Percentiles rank a stretch among this genome's conserved stretches.
Conservation (phyloP, 2,329 filamentous ascomycete species). For the Verticillium albo-atrum region DNA sequence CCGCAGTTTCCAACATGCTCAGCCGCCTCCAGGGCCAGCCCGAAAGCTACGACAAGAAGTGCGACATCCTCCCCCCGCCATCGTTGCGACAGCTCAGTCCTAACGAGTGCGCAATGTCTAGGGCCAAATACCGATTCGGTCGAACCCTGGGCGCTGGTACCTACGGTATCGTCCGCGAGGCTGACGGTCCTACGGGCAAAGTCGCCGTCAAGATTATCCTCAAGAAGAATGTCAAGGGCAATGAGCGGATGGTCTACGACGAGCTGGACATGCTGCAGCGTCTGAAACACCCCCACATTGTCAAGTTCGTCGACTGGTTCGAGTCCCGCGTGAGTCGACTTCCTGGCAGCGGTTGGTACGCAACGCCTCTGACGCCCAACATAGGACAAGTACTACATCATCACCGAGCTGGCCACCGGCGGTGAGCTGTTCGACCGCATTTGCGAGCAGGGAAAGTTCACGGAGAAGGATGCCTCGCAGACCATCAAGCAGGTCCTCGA, state of each 20-base stretch:
- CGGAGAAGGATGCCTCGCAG: slow-evolving; percentile 93
- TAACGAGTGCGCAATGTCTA: slow-evolving; percentile 28
- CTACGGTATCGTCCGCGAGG: slow-evolving; percentile 96
- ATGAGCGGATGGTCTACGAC: slow-evolving; percentile 98
- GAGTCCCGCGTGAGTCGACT: slow-evolving; percentile 74
- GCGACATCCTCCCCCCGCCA: slow-evolving; percentile 24
- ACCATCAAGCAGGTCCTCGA: slow-evolving; percentile 92
- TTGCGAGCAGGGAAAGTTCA: slow-evolving; percentile 96
- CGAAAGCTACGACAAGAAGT: slow-evolving; percentile 99
- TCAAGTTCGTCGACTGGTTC: slow-evolving; percentile 98
- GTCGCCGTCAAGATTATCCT: slow-evolving; percentile 98
- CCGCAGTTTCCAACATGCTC: slow-evolving; percentile 77
- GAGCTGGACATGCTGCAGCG: slow-evolving; percentile 91
- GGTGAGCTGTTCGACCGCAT: slow-evolving; percentile 98
- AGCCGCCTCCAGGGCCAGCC: slow-evolving; percentile 96
- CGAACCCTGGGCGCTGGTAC: slow-evolving; percentile 93
- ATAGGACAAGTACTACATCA: slow-evolving; percentile 99
- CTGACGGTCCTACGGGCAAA: slow-evolving; percentile 76
- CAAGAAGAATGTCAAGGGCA: slow-evolving; percentile 98
- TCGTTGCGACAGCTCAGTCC: slow-evolving; percentile 8
- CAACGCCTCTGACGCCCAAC: slow-evolving; percentile 1
- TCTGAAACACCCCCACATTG: slow-evolving; percentile 91
- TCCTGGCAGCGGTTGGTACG: neutral
- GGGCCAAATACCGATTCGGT: slow-evolving; percentile 86
- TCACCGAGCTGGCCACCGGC: slow-evolving; percentile 91